A percentile compares a stretch with the other conserved stretches of the same genome.
Conservation (phyloP, 352 stramenopile species). For the Aphanomyces astaci region DNA sequence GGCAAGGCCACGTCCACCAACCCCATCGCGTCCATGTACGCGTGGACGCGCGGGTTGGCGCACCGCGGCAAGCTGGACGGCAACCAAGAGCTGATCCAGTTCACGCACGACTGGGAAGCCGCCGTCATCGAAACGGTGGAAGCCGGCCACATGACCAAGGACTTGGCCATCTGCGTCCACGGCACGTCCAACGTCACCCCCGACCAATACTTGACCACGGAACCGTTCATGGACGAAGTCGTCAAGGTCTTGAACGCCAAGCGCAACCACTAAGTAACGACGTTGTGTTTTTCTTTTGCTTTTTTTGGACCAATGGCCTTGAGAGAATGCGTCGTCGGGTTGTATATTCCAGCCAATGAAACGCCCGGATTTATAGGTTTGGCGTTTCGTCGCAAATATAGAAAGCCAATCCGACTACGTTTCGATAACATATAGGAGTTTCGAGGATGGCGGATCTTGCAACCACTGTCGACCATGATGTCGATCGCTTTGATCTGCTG, state of each 20-base stretch:
- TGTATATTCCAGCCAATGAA: neutral
- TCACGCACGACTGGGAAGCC: constrained; percentile 65
- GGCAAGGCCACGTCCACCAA: constrained; percentile 83
- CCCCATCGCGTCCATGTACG: constrained; percentile 84
- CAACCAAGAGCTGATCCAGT: constrained; percentile 66
- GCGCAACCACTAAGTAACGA: constrained; percentile 27
- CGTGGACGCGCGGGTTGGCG: constrained; percentile 75
- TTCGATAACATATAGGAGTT: too few relatives aligned
- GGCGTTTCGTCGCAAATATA: too few relatives aligned
- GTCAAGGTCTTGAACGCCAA: constrained; percentile 62
- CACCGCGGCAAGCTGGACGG: constrained; percentile 81
- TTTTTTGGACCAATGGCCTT: neutral
- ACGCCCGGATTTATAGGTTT: too few relatives aligned
- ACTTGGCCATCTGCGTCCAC: constrained; percentile 76
- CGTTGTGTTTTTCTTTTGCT: too few relatives aligned
- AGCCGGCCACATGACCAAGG: constrained; percentile 79
- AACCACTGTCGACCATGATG: neutral
- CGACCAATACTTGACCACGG: constrained; percentile 79
- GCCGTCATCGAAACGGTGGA: constrained; percentile 79
- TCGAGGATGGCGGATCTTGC: neutral
- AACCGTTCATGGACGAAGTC: constrained; percentile 84
- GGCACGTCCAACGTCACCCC: constrained; percentile 51
- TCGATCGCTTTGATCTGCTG: neutral
- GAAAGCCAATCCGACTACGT: too few relatives aligned
- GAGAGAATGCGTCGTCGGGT: neutral